Evolutionary conservation across 345 rosid genomes (phyloP).

Genomic region (Populus ilicifolia): DNA sequence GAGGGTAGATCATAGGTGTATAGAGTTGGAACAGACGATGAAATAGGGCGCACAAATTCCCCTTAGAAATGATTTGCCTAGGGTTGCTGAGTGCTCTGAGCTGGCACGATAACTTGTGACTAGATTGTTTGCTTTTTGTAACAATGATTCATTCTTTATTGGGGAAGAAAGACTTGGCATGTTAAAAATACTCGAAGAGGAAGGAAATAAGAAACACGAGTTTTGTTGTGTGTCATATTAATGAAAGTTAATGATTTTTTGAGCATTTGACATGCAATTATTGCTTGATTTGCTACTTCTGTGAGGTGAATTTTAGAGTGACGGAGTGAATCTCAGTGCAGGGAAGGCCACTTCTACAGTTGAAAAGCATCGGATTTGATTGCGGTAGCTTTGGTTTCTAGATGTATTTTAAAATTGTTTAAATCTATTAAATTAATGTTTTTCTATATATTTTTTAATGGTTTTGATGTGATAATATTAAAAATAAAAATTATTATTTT

Average conservation of each 20-base stretch:
- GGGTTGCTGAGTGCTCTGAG: conserved; percentile 7
- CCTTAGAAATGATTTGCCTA: not conserved
- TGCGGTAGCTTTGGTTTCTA: too few species aligned
- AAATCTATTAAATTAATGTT: too few species aligned
- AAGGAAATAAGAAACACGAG: conserved; percentile 17
- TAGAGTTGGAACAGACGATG: conserved; percentile 12
- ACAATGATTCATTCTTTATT: conserved; percentile 18
- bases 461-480: too few species aligned
- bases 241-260: not conserved
- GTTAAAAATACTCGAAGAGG: not conserved
- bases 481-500: too few species aligned
- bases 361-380: too few species aligned
- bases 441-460: too few species aligned
- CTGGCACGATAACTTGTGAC: conserved; percentile 2
- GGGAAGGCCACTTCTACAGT: not conserved
- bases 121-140: conserved; percentile 10
- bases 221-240: not conserved
- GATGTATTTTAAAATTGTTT: too few species aligned
- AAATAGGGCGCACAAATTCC: conserved; percentile 5
- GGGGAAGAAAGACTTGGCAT: conserved; percentile 9
- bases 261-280: not conserved
- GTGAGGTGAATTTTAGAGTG: not conserved
- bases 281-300: not conserved
- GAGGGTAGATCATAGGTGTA: conserved; percentile 22
- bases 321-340: not conserved